Base-by-base conservation (phyloP, 2,329 filamentous ascomycete genomes). In the Ophiocordyceps sinensis region DNA sequence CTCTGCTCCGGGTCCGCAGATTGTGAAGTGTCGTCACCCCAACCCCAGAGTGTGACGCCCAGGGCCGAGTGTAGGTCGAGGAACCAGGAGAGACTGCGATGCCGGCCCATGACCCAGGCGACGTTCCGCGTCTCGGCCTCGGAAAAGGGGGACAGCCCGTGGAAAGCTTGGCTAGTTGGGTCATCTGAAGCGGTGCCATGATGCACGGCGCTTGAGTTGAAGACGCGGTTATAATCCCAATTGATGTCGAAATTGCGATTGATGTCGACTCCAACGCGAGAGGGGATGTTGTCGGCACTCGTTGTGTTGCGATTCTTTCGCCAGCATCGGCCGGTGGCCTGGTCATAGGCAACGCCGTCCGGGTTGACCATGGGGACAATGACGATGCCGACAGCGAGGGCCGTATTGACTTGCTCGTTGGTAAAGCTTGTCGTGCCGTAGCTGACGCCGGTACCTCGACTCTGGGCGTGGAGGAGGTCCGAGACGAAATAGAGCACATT, bases 241-340 rank as follows among this genome's bases (percentile, higher is more conserved):
- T 73, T 53, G 53, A 73, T 71, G 52, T 75, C 70, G 47, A 73
- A 74, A 58, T 75, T 75, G 40, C 71, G 64, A 54, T 74, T 75
- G 39, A 74, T 56, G 46, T 75, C 71, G 26, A 74, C 59, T 13
- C 70, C 70, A 23, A 67, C 42, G 57, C 55, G 3, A 11, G 10
- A 10, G 5, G 19, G 2, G 5, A 50, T 48, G 34, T 55, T 48
- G 0, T 47, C 55, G 1, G 62, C 57, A 21, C 55, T 61, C 17
- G 52, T 53, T 0, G 64, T 59, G 53, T 71, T 73, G 28, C 71
- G 66, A 53, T 75, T 75, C 60, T 73, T 74, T 47, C 70, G 65
- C 71, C 71, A 74, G 59, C 70, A 71, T 23, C 54, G 54, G 47
- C 66, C 60, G 26, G 60, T 65, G n/a, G 57, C 52, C 49, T 74